Evolutionary conservation across 352 stramenopile genomes (phyloP).

Genomic region (Phytophthora crassamura): DNA sequence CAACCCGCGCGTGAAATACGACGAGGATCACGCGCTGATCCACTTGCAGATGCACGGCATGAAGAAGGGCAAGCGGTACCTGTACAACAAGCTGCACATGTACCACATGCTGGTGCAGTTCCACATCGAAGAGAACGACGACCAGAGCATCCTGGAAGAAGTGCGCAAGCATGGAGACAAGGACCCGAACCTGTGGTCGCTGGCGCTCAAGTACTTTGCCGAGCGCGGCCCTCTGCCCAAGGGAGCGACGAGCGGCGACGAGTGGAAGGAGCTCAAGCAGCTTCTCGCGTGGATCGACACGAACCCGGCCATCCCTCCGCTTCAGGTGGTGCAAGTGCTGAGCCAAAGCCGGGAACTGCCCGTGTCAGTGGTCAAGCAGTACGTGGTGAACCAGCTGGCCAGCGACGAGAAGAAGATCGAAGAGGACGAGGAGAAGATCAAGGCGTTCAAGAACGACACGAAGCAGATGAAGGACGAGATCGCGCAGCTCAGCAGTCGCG

Average conservation of each 20-base stretch:
- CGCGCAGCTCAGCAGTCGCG: conserved; percentile 77
- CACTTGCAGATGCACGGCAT: conserved; percentile 93
- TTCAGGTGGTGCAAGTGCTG: conserved; percentile 88
- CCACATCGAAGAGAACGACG: conserved; percentile 93
- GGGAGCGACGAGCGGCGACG: conserved; percentile 57
- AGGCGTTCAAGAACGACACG: conserved; percentile 86
- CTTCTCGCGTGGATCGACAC: conserved; percentile 80
- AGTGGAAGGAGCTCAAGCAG: conserved; percentile 86
- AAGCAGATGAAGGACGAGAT: conserved; percentile 93
- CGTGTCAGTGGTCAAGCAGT: conserved; percentile 85
- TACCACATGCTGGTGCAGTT: conserved; percentile 95
- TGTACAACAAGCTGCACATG: conserved; percentile 96
- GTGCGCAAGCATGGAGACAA: conserved; percentile 91
- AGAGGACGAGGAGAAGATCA: conserved; percentile 88
- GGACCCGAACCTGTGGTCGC: conserved; percentile 90
- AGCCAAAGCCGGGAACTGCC: conserved; percentile 84
- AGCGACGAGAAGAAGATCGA: conserved; percentile 86
- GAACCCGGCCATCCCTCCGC: conserved; percentile 80
- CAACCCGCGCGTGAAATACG: conserved; percentile 91
- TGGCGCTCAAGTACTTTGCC: conserved; percentile 92
- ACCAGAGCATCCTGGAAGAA: conserved; percentile 89
- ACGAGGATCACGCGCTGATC: conserved; percentile 94
- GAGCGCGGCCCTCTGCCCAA: conserved; percentile 82
- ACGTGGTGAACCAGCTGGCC: conserved; percentile 85
- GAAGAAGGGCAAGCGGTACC: conserved; percentile 92